phyloP scores from a whole-genome alignment of 768 basidiomycete genomes.

The Suillus americanus region DNA sequence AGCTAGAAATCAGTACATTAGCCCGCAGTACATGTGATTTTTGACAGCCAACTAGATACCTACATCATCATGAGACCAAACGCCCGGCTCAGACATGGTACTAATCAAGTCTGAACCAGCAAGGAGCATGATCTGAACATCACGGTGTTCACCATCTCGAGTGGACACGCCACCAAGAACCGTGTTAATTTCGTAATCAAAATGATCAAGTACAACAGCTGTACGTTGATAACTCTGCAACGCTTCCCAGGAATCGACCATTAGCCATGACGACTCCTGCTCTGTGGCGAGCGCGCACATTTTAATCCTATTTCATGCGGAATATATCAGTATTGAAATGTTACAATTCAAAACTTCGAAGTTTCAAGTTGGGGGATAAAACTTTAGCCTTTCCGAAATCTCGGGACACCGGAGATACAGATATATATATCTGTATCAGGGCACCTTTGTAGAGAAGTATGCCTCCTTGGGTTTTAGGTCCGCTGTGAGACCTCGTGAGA shows the following conservation, averaged over 20 bases:
- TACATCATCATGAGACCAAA: constrained; percentile 95
- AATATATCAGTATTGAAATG: constrained; percentile 19
- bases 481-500: background rate
- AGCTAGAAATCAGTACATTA: constrained; percentile 51
- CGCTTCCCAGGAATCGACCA: constrained; percentile 99
- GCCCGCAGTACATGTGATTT: constrained; percentile 6
- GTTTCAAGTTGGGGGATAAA: constrained; percentile 9
- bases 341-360: constrained; percentile 1
- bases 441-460: background rate
- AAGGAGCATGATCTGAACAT: constrained; percentile 86
- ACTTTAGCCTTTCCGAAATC: constrained; percentile 1
- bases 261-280: constrained; percentile 89
- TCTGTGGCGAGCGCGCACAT: constrained; percentile 91
- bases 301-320: constrained; percentile 55
- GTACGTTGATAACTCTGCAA: constrained; percentile 94
- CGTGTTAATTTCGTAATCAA: constrained; percentile 91
- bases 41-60: constrained; percentile 35
- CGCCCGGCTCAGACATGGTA: constrained; percentile 97
- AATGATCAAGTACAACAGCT: constrained; percentile 95
- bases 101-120: constrained; percentile 97
- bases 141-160: constrained; percentile 69
- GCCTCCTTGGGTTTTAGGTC: background rate
- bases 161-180: constrained; percentile 75
- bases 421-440: background rate
- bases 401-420: constrained; percentile 9